phyloP scores from a whole-genome alignment of 768 basidiomycete genomes.

The Mycena pura region DNA sequence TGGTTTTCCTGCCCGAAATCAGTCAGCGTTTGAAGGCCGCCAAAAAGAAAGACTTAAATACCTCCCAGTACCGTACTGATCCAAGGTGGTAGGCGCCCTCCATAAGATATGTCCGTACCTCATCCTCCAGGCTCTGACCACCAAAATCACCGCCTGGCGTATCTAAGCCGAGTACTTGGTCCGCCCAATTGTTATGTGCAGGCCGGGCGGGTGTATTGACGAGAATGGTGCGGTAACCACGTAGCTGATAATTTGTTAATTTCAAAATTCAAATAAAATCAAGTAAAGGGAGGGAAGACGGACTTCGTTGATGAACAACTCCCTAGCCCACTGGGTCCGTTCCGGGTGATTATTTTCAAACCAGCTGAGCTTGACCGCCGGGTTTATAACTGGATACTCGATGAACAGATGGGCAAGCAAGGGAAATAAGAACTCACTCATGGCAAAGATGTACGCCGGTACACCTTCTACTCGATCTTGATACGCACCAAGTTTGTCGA shows the following conservation, averaged over 20 bases:
- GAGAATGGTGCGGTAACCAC: background rate
- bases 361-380: background rate
- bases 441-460: background rate
- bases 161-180: background rate
- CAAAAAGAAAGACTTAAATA: background rate
- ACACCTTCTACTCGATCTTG: conserved; percentile 20
- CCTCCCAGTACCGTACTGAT: background rate
- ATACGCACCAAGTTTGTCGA: conserved; percentile 38
- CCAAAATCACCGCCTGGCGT: background rate
- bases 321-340: background rate
- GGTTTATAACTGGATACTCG: background rate
- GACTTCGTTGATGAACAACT: background rate
- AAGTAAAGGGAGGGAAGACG: no score
- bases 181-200: background rate
- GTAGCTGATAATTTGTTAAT: background rate
- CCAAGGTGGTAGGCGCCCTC: background rate
- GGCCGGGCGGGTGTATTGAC: background rate
- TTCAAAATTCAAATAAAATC: no score
- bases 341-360: background rate
- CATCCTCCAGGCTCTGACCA: background rate
- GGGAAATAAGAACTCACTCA: background rate
- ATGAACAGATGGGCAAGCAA: background rate
- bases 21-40: background rate
- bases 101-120: background rate
- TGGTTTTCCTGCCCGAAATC: background rate